Conservation (phyloP, 164 flowering plant genomes). For the Vitis rupestris region DNA sequence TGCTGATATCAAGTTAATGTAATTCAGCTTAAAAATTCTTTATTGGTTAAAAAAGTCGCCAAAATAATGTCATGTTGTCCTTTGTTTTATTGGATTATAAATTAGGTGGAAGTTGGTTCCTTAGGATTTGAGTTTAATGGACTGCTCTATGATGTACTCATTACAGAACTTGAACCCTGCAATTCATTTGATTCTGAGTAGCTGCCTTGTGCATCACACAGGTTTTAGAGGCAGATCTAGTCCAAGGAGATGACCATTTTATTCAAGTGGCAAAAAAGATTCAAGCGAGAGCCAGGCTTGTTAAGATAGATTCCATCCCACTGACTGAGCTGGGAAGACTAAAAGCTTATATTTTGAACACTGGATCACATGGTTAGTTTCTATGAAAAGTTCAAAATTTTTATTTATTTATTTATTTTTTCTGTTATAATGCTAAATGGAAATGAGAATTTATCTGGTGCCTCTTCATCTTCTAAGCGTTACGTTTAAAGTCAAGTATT, state of each 20-base stretch:
- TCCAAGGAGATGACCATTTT: conserved; percentile 22
- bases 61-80: background rate
- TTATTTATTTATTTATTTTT: background rate
- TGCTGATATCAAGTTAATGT: too few relatives aligned
- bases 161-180: conserved; percentile 2
- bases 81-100: background rate
- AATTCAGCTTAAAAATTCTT: background rate
- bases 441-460: background rate
- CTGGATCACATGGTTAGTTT: conserved; percentile 60
- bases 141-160: background rate
- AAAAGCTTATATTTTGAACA: conserved; percentile 50
- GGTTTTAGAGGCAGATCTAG: conserved; percentile 39
- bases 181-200: background rate
- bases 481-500: background rate
- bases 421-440: background rate
- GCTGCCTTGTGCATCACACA: conserved; percentile 19
- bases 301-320: conserved; percentile 52
- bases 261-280: conserved; percentile 49
- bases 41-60: background rate
- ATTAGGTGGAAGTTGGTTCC: background rate
- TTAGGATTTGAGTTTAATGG: background rate
- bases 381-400: background rate
- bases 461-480: background rate
- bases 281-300: conserved; percentile 60
- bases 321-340: conserved; percentile 55